Evolutionary conservation across 2,329 filamentous ascomycete genomes (phyloP), one percentile per base, ranked within the genome.

Genomic region (Colletotrichum abscissum): DNA sequence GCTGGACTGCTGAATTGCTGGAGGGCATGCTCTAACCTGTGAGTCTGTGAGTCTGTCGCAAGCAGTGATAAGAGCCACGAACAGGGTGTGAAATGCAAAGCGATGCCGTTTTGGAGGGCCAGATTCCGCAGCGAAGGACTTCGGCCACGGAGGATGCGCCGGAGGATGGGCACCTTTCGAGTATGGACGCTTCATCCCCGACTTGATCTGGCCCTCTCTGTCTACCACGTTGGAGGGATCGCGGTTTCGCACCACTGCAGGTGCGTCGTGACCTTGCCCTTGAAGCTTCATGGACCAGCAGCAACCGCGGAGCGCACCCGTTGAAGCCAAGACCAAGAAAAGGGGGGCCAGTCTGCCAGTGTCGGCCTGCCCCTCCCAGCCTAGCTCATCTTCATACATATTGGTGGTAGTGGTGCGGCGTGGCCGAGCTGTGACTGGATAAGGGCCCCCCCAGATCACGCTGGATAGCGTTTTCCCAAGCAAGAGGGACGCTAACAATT

Each of bases 401-500:
- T 16, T 42, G 38, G 38, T 42, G 38, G 38, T 42, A 42, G 16
- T 42, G 38, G 63, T 67, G 69, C 35, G 35, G 63, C 42, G 26
- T 49, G 59, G n/a, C 59, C 56, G 26, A 26, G 24, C 30, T 49
- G 19, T 28, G 65, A 35, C 46, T 46, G 56, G 65, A n/a, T 68
- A 38, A 56, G 30, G 30, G 30, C 30, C 30, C 30, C 57, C 22
- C 46, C 55, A 56, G 63, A 38, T 46, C 30, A 58, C 46, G 38
- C 59, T 55, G 59, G 33, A 69, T 38, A 8, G 24, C 60, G 7
- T 46, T 12, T 46, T 65, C 33, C 60, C 70, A 52, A 42, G 67
- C 56, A 60, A 28, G 46, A 70, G 55, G 71, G 35, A 73, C 71
- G 71, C 71, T 66, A 73, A 60, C 28, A 63, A 57, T 62, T 71